Evolutionary conservation across 2,329 filamentous ascomycete genomes (phyloP).

Genomic region (Lasiodiplodia sp.): DNA sequence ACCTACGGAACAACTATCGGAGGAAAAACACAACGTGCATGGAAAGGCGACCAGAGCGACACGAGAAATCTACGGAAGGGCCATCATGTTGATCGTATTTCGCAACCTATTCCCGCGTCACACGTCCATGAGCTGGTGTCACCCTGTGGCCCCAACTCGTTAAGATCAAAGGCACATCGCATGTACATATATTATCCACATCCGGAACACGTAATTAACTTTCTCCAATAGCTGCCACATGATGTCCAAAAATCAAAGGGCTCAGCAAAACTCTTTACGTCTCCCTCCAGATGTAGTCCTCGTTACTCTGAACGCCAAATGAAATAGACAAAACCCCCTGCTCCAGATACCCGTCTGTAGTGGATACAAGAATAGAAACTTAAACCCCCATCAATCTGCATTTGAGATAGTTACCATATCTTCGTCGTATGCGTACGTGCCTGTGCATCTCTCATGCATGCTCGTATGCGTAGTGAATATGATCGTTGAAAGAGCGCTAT

Average conservation of each 20-base stretch:
- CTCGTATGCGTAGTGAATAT: neutral
- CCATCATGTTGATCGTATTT: neutral
- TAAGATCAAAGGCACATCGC: neutral
- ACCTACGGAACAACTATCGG: neutral
- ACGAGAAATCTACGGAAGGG: neutral
- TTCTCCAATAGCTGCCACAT: neutral
- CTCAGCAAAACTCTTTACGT: neutral
- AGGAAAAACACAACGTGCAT: neutral
- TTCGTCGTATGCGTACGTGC: neutral
- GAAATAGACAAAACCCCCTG: neutral
- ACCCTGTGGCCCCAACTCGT: neutral
- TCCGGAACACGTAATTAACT: neutral
- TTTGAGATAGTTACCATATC: neutral
- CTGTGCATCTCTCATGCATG: neutral
- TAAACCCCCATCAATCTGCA: neutral
- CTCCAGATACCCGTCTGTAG: neutral
- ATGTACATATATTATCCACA: neutral
- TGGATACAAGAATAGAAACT: neutral
- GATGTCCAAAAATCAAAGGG: neutral
- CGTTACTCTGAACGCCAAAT: neutral
- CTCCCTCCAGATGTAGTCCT: neutral
- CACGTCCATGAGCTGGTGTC: neutral
- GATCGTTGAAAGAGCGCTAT: neutral
- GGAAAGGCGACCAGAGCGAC: neutral
- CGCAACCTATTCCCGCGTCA: neutral